A percentile compares a stretch with the other conserved stretches of the same genome.
Evolutionary conservation across 2,329 filamentous ascomycete genomes (phyloP).

Genomic region (Trichocomaceae sp.): DNA sequence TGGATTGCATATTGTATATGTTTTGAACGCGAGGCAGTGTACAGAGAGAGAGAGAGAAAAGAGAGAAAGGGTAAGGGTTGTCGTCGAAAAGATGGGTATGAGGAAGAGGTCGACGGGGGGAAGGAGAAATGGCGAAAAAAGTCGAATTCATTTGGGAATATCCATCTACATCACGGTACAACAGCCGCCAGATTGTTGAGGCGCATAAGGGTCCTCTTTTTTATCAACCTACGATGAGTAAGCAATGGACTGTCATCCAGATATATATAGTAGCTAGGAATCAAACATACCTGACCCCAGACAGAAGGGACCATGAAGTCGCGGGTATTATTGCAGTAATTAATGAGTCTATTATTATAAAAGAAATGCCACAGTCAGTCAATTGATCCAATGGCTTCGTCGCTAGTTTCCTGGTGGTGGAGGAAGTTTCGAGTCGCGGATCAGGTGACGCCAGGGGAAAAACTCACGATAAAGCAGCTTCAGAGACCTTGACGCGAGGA

Average conservation of each 20-base stretch:
- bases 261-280: neutral
- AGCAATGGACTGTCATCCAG: neutral
- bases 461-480: slow-evolving; percentile 76
- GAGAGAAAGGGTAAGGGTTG: neutral
- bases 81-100: slow-evolving; percentile 13
- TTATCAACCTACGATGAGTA: slow-evolving; percentile 62
- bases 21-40: slow-evolving; percentile 7
- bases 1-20: slow-evolving; percentile 8
- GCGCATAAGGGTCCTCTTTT: slow-evolving; percentile 96
- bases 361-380: neutral
- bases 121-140: slow-evolving; percentile 3
- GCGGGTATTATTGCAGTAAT: slow-evolving; percentile 94
- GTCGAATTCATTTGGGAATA: neutral
- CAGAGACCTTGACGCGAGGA: slow-evolving; percentile 90
- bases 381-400: slow-evolving; percentile 1
- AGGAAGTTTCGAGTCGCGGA: neutral
- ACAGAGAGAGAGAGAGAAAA: slow-evolving; percentile 3
- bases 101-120: slow-evolving; percentile 3
- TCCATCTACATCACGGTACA: slow-evolving; percentile 79
- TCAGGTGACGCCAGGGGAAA: slow-evolving; percentile 8
- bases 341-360: slow-evolving; percentile 66
- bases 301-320: slow-evolving; percentile 99
- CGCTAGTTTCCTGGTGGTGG: neutral
- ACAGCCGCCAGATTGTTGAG: slow-evolving; percentile 86
- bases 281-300: slow-evolving; percentile 66